These are phyloP conservation scores for Pseudozyma tsukubaensis DNA, from an alignment of 1,284 basidiomycete genomes.

Conservation along the genomic window DNA sequence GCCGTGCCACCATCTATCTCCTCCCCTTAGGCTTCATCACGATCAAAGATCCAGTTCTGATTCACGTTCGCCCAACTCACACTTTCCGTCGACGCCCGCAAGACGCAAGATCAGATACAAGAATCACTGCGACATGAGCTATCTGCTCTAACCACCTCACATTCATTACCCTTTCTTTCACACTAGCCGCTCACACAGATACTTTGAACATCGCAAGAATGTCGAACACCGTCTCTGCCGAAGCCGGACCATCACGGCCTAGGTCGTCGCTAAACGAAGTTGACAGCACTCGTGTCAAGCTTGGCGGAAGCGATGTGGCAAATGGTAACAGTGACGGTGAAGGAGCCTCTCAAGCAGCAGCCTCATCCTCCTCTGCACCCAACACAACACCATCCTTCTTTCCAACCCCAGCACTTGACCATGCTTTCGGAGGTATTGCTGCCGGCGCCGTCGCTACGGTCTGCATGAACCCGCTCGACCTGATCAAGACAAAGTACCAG, in stretches of 20 bases:
- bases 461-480: slow-evolving; percentile 97
- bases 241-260: slow-evolving; percentile 25
- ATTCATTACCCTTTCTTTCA: not conserved
- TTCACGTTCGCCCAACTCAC: too few relatives aligned
- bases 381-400: slow-evolving; percentile 52
- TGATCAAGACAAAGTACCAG: slow-evolving; percentile 95
- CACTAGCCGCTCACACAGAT: not conserved
- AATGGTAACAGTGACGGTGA: slow-evolving; percentile 20
- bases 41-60: not conserved
- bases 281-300: slow-evolving; percentile 9
- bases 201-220: not conserved
- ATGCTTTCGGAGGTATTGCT: slow-evolving; percentile 91
- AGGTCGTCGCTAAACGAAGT: not conserved
- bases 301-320: slow-evolving; percentile 25
- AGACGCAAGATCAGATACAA: too few relatives aligned
- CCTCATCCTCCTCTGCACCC: slow-evolving; percentile 6
- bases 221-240: slow-evolving; percentile 13
- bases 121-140: not conserved
- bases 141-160: not conserved
- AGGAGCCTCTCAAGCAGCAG: slow-evolving; percentile 17
- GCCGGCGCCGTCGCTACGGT: slow-evolving; percentile 92
- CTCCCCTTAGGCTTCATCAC: not conserved
- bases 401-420: slow-evolving; percentile 74
- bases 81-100: too few relatives aligned
- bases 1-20: too few relatives aligned